A percentile compares a stretch with the other conserved stretches of the same genome.
Conservation (phyloP, 1,284 basidiomycete genomes). For the Melampsora larici-populina region DNA sequence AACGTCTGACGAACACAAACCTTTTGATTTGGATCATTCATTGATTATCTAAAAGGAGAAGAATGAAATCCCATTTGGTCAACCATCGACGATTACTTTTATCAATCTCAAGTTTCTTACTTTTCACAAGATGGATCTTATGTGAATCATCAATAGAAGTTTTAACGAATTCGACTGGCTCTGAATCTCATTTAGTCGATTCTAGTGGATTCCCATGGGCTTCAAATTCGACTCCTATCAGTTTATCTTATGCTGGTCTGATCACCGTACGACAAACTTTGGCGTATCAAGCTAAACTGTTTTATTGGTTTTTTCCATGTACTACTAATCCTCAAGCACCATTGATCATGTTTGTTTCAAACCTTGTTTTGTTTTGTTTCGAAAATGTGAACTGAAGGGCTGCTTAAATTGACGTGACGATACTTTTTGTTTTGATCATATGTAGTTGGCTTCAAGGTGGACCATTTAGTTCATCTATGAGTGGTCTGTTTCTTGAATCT, state of each 20-base stretch:
- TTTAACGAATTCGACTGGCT: neutral
- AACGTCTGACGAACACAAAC: no score
- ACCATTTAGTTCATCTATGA: conserved; percentile 13
- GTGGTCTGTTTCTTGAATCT: neutral
- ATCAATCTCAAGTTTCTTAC: no score
- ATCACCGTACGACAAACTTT: neutral
- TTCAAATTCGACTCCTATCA: neutral
- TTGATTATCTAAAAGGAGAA: no score
- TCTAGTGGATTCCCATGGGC: neutral
- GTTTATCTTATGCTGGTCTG: conserved; percentile 11
- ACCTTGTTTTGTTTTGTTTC: neutral
- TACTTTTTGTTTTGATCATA: neutral
- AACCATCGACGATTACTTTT: no score
- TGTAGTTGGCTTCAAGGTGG: conserved; percentile 20
- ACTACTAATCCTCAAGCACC: neutral
- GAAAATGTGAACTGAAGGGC: neutral
- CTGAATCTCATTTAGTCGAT: neutral
- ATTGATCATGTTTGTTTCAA: neutral
- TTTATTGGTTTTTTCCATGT: conserved; percentile 23
- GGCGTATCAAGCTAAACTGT: neutral
- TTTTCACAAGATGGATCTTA: no score
- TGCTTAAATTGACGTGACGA: neutral
- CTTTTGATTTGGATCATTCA: no score
- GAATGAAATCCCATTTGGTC: no score
- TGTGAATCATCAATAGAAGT: no score